Conservation (phyloP, 345 rosid genomes). For the Lepidium didymum region DNA sequence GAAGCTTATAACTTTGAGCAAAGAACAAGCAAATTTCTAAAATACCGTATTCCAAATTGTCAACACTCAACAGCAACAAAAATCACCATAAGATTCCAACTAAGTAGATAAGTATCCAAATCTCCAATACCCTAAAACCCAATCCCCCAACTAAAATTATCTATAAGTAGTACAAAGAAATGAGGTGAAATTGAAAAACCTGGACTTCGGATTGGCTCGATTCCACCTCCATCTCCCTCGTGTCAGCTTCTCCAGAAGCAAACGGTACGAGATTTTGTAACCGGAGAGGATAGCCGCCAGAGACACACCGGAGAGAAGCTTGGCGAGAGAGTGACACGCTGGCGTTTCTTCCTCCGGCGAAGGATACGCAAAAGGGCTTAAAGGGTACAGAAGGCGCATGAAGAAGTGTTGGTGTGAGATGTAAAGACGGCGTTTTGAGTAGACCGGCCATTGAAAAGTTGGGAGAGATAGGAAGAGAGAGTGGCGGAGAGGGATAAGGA, state of each 20-base stretch:
- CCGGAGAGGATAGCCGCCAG: conserved; percentile 30
- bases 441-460: conserved; percentile 55
- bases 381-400: conserved; percentile 23
- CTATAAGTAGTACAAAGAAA: neutral
- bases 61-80: neutral
- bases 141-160: neutral
- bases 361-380: conserved; percentile 34
- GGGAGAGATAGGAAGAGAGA: neutral
- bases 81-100: neutral
- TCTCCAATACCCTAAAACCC: neutral
- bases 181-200: conserved; percentile 35
- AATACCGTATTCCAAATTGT: neutral
- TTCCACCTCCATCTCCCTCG: conserved; percentile 41
- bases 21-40: neutral
- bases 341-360: conserved; percentile 32
- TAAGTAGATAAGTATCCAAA: neutral
- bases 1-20: conserved; percentile 2
- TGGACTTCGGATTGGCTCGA: conserved; percentile 48
- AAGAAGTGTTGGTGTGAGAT: conserved; percentile 28
- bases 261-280: conserved; percentile 40
- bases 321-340: conserved; percentile 19
- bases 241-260: conserved; percentile 64
- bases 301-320: conserved; percentile 30
- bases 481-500: conserved; percentile 16
- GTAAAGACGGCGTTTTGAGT: conserved; percentile 52